Percentiles rank a stretch among this genome's conserved stretches.
These are phyloP conservation scores for Arxiozyma slooffiae DNA, from an alignment of 1,139 yeast genomes.

Conservation along the genomic window DNA sequence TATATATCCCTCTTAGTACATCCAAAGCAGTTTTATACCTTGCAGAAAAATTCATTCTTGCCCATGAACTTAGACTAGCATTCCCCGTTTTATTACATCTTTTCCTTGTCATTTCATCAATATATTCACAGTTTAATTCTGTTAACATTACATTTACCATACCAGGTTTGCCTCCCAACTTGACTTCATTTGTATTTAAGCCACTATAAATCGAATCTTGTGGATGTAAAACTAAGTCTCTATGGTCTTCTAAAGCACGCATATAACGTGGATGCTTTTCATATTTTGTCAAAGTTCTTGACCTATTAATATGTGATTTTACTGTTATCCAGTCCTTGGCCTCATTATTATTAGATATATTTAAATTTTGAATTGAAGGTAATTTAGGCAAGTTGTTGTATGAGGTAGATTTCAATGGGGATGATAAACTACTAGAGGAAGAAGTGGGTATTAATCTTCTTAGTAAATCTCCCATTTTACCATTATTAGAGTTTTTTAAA, in stretches of 20 bases:
- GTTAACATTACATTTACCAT: constrained; percentile 27
- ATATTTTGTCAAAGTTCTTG: constrained; percentile 59
- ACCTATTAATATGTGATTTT: constrained; percentile 58
- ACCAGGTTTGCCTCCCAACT: constrained; percentile 27
- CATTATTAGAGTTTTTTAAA: constrained; percentile 9
- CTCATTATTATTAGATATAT: constrained; percentile 18
- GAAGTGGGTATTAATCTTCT: constrained; percentile 17
- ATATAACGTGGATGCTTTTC: constrained; percentile 64
- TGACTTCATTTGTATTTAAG: constrained; percentile 39
- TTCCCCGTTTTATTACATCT: constrained; percentile 25
- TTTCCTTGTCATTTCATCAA: constrained; percentile 26
- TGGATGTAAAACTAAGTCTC: constrained; percentile 59
- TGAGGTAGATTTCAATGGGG: constrained; percentile 22
- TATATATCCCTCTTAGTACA: constrained; percentile 50
- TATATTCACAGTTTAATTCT: constrained; percentile 28
- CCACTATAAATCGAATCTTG: constrained; percentile 49
- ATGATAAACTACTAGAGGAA: constrained; percentile 6
- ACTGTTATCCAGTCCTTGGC: constrained; percentile 40
- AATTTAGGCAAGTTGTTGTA: constrained; percentile 20
- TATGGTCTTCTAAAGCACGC: constrained; percentile 58
- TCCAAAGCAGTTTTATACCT: constrained; percentile 43
- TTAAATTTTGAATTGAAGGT: constrained; percentile 24
- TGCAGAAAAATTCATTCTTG: constrained; percentile 26
- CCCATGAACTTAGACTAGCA: constrained; percentile 37
- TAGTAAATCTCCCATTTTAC: constrained; percentile 23